Base-by-base conservation (phyloP, 257 asterid species). In the Jasminum sambac region DNA sequence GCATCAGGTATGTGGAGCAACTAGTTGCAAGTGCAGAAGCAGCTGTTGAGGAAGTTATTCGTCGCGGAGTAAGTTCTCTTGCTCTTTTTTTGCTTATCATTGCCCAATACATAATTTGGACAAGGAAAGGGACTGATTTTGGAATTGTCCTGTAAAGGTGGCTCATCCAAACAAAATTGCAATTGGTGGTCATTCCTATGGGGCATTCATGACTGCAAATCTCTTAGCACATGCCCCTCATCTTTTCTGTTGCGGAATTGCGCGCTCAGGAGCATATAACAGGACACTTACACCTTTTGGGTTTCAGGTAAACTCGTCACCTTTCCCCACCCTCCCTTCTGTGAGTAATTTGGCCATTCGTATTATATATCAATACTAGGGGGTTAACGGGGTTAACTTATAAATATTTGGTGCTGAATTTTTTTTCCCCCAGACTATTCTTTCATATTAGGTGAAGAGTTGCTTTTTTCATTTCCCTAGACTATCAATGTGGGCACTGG, bases 261-360 rank as follows among this genome's bases (percentile, higher is more conserved):
- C 99, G 55, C 94, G 99, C 24, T 95, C 99, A 73, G 99, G 99
- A 66, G 99, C 99, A 71, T 95, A 95, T 75, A 95, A 91, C 81
- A 78, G 98, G 85, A 95, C 99, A 7, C 97, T 95, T 64, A 95
- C 99, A 52, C 99, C 99, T n/a, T 95, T 95, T 76, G 98, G 99
- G 58, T 95, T 95, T 86, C 99, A 94, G 98, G 99, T 89, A 83
- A 64, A 46, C 36, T 30, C 36, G 4, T 30, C 34, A 50, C 70
- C 17, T 36, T 9, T 21, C 17, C 50, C 60, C 58, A 37, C 40
- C 38, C 13, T 21, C 37, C 37, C 16, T 38, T 38, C 24, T 38
- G 16, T 5, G 2, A 23, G 14, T 69, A 25, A 19, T 10, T 66
- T 34, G 39, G 34, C 14, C 30, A 50, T 44, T 48, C 17, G 12